Evolutionary conservation across 192 early-diverging fungal genomes (phyloP).

Genomic region (Coemansia sp.): DNA sequence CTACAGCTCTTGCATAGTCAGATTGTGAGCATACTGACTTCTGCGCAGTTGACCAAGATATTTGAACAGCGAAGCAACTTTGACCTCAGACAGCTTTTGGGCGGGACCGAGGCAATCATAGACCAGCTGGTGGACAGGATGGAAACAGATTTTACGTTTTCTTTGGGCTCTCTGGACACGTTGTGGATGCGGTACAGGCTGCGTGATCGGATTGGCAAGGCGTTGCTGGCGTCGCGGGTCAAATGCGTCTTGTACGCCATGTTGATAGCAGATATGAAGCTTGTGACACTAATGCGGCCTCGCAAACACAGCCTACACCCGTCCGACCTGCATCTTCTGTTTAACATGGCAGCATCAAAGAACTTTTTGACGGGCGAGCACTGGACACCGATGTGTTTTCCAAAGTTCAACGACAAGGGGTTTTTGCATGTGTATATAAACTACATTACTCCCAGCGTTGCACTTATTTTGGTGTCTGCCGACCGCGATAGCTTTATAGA

Average conservation of each 20-base stretch:
- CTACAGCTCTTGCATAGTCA: conserved; percentile 79
- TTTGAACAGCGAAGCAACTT: conserved; percentile 86
- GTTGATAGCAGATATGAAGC: conserved; percentile 72
- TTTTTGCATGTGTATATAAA: conserved; percentile 88
- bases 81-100: conserved; percentile 82
- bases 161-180: conserved; percentile 76
- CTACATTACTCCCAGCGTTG: conserved; percentile 74
- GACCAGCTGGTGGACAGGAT: conserved; percentile 75
- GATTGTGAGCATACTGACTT: conserved; percentile 82
- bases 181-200: conserved; percentile 67
- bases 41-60: conserved; percentile 77
- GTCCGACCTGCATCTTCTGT: conserved; percentile 77
- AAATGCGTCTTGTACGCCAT: conserved; percentile 79
- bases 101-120: conserved; percentile 80
- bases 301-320: conserved; percentile 81
- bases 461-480: conserved; percentile 73
- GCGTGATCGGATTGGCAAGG: conserved; percentile 69
- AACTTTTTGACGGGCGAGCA: conserved; percentile 81
- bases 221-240: conserved; percentile 58
- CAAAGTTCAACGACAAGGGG: conserved; percentile 82
- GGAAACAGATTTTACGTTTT: conserved; percentile 70
- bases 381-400: conserved; percentile 95
- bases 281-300: conserved; percentile 74
- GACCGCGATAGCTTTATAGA: conserved; percentile 85
- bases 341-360: conserved; percentile 78